Conservation (phyloP, 768 basidiomycete species). For the Cytidiella melzeri region DNA sequence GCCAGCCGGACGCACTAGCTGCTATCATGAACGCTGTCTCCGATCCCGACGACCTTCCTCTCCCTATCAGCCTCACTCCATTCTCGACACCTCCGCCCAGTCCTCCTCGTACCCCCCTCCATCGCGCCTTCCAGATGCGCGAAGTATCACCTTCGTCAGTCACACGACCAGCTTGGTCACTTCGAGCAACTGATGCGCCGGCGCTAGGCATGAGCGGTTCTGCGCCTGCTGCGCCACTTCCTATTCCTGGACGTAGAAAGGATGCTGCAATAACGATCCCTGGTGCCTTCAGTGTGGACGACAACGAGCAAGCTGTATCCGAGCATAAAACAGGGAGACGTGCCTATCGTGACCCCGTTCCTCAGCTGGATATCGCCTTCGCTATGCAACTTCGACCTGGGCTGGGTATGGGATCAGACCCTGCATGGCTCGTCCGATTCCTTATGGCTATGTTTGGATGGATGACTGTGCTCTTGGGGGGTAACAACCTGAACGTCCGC, state of each 20-base stretch:
- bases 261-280: constrained; percentile 13
- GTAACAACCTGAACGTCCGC: too few relatives aligned
- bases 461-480: constrained; percentile 51
- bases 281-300: constrained; percentile 18
- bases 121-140: constrained; percentile 21
- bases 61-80: constrained; percentile 17
- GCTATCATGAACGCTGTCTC: constrained; percentile 22
- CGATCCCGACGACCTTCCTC: constrained; percentile 40
- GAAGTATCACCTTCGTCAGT: constrained; percentile 15
- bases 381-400: constrained; percentile 77
- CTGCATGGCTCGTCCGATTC: constrained; percentile 76
- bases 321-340: constrained; percentile 10
- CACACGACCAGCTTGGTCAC: constrained; percentile 31
- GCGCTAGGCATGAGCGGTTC: constrained; percentile 27
- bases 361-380: constrained; percentile 56
- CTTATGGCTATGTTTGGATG: constrained; percentile 78
- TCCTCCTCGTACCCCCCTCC: constrained; percentile 13
- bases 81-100: constrained; percentile 11
- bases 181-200: constrained; percentile 38
- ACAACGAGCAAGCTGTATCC: constrained; percentile 10
- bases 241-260: constrained; percentile 7
- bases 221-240: constrained; percentile 11
- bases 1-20: not conserved
- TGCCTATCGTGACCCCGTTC: constrained; percentile 20
- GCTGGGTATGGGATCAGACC: constrained; percentile 61